Percentiles rank a stretch among this genome's conserved stretches.
phyloP scores from a whole-genome alignment of 495 filamentous ascomycete genomes.

The Neurospora sp. region DNA sequence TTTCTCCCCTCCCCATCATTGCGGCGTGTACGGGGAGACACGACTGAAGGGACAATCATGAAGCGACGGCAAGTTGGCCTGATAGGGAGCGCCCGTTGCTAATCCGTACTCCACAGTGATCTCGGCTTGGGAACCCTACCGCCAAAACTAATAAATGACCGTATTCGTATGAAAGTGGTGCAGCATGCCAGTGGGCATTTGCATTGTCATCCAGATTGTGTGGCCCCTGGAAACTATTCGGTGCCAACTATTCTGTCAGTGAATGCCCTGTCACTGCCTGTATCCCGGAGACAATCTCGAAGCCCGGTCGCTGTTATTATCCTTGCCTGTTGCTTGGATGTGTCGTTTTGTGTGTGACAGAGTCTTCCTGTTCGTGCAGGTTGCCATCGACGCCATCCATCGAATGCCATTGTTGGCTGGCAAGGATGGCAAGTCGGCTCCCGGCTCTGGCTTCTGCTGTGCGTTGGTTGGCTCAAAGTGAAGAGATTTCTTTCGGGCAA shows the following conservation, averaged over 20 bases:
- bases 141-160: neutral
- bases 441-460: neutral
- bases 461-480: neutral
- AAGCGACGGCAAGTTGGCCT: neutral
- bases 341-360: neutral
- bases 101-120: neutral
- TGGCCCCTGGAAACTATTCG: neutral
- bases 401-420: neutral
- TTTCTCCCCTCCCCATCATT: neutral
- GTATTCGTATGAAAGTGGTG: neutral
- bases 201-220: neutral
- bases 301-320: neutral
- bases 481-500: neutral
- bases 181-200: neutral
- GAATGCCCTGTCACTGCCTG: neutral
- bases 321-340: too few relatives aligned
- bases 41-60: neutral
- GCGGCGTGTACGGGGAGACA: neutral
- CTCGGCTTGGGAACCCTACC: neutral
- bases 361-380: neutral
- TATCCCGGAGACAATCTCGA: neutral
- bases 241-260: neutral
- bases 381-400: neutral
- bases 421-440: neutral
- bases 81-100: neutral